Base-by-base conservation (phyloP, 257 asterid genomes). In the Solanum etuberosum region DNA sequence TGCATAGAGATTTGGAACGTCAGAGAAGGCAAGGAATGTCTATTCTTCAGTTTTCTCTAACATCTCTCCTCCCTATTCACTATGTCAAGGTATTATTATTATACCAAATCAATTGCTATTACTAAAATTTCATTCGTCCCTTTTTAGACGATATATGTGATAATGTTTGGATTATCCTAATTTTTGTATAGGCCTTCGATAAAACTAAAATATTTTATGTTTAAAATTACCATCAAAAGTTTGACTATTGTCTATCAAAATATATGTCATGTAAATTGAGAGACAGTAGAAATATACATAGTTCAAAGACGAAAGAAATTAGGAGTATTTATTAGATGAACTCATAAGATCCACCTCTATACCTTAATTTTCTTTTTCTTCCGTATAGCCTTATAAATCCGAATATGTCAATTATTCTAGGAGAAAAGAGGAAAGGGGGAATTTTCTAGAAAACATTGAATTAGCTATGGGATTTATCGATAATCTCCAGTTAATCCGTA, bases 1-100 rank as follows among this genome's bases (percentile, higher is more conserved):
- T 86, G 20, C 91, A 90, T 35, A 89, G 91, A 89, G 89, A 89
- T 48, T 20, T 71, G 35, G 91, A 91, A 43, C 78, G 89, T 20
- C 88, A 89, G 71, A 91, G 90, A 83, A 91, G 91, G 86, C 87
- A 61, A 80, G 90, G 90, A 86, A 89, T 89, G 91, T 31, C 90
- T 42, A 21, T 1, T 35, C 91, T 89, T 85, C 48, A 85, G 16
- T 59, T 43, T 12, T 83, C 87, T 54, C 89, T 90, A 1, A 87
- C 70, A 32, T 83, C 88, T 21, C 54, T 86, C 4, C 83, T 89
- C 57, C 88, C 90, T 37, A 23, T 88, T 43, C 68, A 63, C 23
- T 67, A 82, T 85, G 32, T 88, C 88, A 76, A 88, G 92, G 90
- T 86, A 51, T 51, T 51, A 51, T 51, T 15, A 15, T 48, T 48